These are phyloP conservation scores for Ustulina deusta DNA, from an alignment of 2,329 filamentous ascomycete species.

Conservation along the genomic window DNA sequence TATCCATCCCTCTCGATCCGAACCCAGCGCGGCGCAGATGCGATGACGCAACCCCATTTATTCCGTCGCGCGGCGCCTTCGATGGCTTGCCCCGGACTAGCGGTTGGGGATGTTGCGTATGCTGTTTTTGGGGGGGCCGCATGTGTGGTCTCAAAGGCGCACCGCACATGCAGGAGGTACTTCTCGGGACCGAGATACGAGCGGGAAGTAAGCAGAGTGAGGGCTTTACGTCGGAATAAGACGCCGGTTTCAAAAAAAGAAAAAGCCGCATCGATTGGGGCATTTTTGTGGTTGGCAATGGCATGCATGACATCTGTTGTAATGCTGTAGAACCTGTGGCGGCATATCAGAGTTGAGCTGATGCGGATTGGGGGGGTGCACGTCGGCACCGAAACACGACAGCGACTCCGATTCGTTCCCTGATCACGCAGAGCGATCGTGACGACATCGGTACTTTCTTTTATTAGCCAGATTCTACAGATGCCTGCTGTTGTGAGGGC, in stretches of 20 bases:
- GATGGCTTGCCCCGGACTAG: conserved; percentile 22
- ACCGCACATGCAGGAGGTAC: neutral
- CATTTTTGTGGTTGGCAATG: neutral
- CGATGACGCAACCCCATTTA: conserved; percentile 28
- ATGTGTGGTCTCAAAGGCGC: neutral
- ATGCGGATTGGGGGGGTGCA: neutral
- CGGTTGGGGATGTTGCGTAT: conserved; percentile 38
- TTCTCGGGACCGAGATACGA: conserved; percentile 32
- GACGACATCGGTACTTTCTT: no score
- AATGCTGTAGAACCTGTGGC: neutral
- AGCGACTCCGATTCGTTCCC: neutral
- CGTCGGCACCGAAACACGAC: conserved; percentile 1
- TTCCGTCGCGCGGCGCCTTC: neutral
- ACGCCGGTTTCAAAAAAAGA: neutral
- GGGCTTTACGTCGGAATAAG: neutral
- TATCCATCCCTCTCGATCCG: neutral
- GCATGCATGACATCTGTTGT: neutral
- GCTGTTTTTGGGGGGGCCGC: neutral
- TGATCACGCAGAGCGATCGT: neutral
- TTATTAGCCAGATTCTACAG: neutral
- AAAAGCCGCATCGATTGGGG: neutral
- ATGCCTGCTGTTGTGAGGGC: neutral
- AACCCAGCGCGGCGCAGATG: neutral
- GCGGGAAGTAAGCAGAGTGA: neutral
- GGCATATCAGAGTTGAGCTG: neutral